phyloP scores from a whole-genome alignment of 2,329 filamentous ascomycete species.

The Diaporthe citrichinensis region DNA sequence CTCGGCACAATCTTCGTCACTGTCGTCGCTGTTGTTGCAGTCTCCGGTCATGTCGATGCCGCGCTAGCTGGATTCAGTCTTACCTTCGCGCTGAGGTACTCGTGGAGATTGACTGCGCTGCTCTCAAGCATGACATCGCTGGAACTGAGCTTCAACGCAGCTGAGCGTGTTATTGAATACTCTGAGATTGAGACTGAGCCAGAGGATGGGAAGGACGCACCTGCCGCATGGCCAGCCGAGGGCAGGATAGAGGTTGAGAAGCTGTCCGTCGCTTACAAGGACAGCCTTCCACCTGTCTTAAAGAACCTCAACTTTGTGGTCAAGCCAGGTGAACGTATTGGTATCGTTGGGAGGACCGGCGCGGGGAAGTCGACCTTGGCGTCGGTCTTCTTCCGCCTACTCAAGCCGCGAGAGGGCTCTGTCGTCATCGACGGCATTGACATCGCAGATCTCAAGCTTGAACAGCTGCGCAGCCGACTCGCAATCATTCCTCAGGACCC shows the following conservation, averaged over 20 bases:
- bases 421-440: conserved; percentile 63
- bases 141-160: conserved; percentile 59
- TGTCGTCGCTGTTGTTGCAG: conserved; percentile 52
- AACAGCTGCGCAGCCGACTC: conserved; percentile 71
- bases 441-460: conserved; percentile 71
- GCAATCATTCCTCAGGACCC: conserved; percentile 79
- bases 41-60: conserved; percentile 53
- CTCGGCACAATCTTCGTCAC: conserved; percentile 56
- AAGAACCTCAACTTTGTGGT: conserved; percentile 56
- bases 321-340: conserved; percentile 70
- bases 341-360: conserved; percentile 75
- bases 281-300: conserved; percentile 54
- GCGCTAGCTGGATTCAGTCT: conserved; percentile 58
- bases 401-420: conserved; percentile 58
- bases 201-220: conserved; percentile 51
- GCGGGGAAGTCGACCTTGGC: conserved; percentile 77
- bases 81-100: conserved; percentile 56
- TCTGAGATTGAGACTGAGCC: conserved; percentile 55
- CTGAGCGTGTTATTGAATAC: conserved; percentile 61
- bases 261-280: conserved; percentile 55
- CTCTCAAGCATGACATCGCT: conserved; percentile 54
- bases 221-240: conserved; percentile 58
- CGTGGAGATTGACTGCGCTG: conserved; percentile 51
- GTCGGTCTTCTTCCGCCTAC: conserved; percentile 73
- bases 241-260: conserved; percentile 56